Evolutionary conservation across 495 filamentous ascomycete species (phyloP), one percentile per base, ranked within the genome.

Genomic region (Tuber calosporum): DNA sequence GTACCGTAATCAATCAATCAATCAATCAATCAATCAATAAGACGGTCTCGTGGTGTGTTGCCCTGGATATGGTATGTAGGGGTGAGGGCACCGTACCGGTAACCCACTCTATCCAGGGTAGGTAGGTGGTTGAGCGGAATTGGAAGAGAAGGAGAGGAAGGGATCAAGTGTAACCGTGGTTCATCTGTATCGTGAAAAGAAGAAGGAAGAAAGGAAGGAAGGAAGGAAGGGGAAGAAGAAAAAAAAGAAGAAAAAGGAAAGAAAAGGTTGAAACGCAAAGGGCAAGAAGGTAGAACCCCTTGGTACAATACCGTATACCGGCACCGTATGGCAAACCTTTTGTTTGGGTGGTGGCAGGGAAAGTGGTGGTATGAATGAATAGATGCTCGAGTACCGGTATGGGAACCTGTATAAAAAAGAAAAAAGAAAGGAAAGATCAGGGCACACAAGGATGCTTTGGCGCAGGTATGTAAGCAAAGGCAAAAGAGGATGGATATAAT

Each of bases 141-240:
- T 20, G 58, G 36, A 5, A 71, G 34, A 62, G 68, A 70, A 71
- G 66, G 34, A 11, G 38, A 62, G 30, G 20, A 30, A 67, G 67
- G 30, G 26, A 37, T 45, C 30, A 53, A 39, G 53, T 41, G 42
- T 66, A 62, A 69, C 20, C 20, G 62, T 66, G 53, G 53, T 69
- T 77, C 74, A 74, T 77, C 40, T 77, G 70, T 73, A 77, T 78
- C 76, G 53, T 78, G 76, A 78, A 69, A 72, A 45, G 8, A 20
- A 66, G 38, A 62, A n/a, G 68, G 39, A 67, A 30, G 22, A 30
- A 19, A 22, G 34, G n/a, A 39, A 42, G 68, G 66, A 38, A 43
- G 76, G 15, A 34, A 34, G 34, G 72, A 74, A 71, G 41, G n/a
- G 72, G 40, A 34, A 20, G n/a, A 26, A 22, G 9, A 11, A 53